Evolutionary conservation across 1,284 basidiomycete genomes (phyloP).

Genomic region (Boletus mariae): DNA sequence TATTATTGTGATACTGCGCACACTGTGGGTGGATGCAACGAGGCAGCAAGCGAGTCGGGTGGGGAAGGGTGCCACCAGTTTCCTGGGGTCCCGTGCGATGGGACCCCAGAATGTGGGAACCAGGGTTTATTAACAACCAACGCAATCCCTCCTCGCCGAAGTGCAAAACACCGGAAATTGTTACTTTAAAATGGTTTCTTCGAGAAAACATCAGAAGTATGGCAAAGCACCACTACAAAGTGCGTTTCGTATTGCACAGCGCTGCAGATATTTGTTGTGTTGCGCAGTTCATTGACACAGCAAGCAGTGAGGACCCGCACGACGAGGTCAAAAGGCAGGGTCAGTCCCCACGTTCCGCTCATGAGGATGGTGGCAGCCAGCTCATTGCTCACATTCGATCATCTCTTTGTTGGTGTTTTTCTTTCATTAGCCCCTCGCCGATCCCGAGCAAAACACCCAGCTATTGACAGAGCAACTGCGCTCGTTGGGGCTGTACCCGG

Average conservation of each 20-base stretch:
- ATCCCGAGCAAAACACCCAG: slow-evolving; percentile 62
- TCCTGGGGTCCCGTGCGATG: slow-evolving; percentile 26
- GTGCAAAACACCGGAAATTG: slow-evolving; percentile 28
- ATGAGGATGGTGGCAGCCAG: slow-evolving; percentile 12
- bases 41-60: slow-evolving; percentile 19
- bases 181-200: slow-evolving; percentile 36
- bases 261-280: slow-evolving; percentile 26
- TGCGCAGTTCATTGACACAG: slow-evolving; percentile 23
- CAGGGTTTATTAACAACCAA: slow-evolving; percentile 37
- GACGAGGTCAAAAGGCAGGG: slow-evolving; percentile 61
- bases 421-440: slow-evolving; percentile 48
- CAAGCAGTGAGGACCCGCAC: slow-evolving; percentile 59
- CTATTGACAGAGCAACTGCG: slow-evolving; percentile 67
- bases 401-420: slow-evolving; percentile 4
- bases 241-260: slow-evolving; percentile 31
- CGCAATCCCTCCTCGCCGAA: slow-evolving; percentile 22
- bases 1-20: slow-evolving; percentile 6
- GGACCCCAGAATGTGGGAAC: slow-evolving; percentile 35
- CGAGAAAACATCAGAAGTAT: slow-evolving; percentile 36
- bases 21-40: slow-evolving; percentile 19
- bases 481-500: slow-evolving; percentile 73
- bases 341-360: slow-evolving; percentile 36
- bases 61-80: slow-evolving; percentile 12
- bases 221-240: slow-evolving; percentile 31
- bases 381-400: slow-evolving; percentile 21